Evolutionary conservation across 202 grass and related monocot genomes (phyloP).

Genomic region (Panicum virgatum): DNA sequence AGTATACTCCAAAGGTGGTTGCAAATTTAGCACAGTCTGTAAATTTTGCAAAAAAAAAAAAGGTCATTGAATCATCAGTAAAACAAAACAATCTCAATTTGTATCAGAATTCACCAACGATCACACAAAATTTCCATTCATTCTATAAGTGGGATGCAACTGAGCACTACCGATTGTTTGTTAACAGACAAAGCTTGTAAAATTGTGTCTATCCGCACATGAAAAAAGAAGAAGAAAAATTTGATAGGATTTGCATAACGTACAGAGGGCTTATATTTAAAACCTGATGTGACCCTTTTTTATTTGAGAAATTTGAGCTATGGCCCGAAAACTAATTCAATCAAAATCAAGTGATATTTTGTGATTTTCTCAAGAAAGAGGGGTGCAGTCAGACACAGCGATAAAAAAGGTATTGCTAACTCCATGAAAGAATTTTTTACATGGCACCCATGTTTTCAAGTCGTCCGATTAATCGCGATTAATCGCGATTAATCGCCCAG

Average conservation of each 20-base stretch:
- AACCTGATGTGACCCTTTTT: background rate
- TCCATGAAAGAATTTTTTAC: slow-evolving; percentile 6
- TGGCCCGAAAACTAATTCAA: background rate
- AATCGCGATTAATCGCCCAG: no score
- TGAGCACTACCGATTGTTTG: background rate
- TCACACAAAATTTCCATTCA: slow-evolving; percentile 7
- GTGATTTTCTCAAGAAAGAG: background rate
- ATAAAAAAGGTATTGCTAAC: background rate
- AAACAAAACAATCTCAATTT: background rate
- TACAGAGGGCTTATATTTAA: background rate
- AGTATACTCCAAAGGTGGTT: slow-evolving; percentile 89
- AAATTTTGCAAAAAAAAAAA: slow-evolving; percentile 25
- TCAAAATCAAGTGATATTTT: background rate
- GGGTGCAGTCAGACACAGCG: background rate
- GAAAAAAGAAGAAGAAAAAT: slow-evolving; percentile 17
- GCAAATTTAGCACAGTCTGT: slow-evolving; percentile 96
- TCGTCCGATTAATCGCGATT: no score
- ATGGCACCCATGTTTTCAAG: no score
- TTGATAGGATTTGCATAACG: background rate
- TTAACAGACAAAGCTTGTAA: background rate
- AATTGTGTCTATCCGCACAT: background rate
- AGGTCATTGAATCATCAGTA: background rate
- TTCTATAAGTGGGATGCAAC: background rate
- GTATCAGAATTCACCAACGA: slow-evolving; percentile 1
- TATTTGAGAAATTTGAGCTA: slow-evolving; percentile 27